These are phyloP conservation scores for Tylopilus subfusipes DNA, from an alignment of 768 basidiomycete genomes.

Conservation along the genomic window DNA sequence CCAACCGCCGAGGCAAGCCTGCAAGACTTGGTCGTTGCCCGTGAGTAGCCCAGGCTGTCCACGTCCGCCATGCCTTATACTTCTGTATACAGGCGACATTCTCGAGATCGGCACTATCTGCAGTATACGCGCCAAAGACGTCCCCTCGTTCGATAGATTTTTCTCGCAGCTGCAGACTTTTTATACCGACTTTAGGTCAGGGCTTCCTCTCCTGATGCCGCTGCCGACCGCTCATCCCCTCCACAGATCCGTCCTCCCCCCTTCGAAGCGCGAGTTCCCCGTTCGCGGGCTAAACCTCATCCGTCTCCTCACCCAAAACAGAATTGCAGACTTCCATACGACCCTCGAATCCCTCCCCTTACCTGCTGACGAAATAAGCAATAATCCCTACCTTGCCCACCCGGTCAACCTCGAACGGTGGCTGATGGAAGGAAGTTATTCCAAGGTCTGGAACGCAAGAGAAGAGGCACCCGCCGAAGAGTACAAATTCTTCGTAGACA, in stretches of 20 bases:
- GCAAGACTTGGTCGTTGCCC: conserved; percentile 69
- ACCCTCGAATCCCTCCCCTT: conserved; percentile 85
- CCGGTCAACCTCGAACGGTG: conserved; percentile 92
- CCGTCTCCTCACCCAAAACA: conserved; percentile 89
- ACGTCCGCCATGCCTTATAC: background rate
- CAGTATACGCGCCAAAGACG: conserved; percentile 83
- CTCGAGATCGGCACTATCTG: conserved; percentile 95
- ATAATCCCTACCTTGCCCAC: conserved; percentile 75
- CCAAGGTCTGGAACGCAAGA: conserved; percentile 95
- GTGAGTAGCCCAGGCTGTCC: conserved; percentile 43
- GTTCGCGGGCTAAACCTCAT: conserved; percentile 93
- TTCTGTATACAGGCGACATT: conserved; percentile 65
- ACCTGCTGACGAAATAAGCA: conserved; percentile 60
- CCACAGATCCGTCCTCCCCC: conserved; percentile 67
- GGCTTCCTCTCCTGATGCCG: background rate
- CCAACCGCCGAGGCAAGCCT: conserved; percentile 63
- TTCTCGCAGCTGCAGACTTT: conserved; percentile 88
- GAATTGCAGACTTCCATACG: conserved; percentile 97
- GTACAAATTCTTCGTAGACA: conserved; percentile 92
- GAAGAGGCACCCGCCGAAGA: conserved; percentile 91
- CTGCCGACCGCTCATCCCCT: conserved; percentile 1
- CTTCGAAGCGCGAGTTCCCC: conserved; percentile 82
- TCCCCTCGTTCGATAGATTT: conserved; percentile 93
- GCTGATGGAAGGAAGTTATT: conserved; percentile 99
- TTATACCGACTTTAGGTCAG: conserved; percentile 81